Percentiles rank a stretch among this genome's conserved stretches.
Evolutionary conservation across 2,329 filamentous ascomycete species (phyloP).

Genomic region (Diaporthe capsici): DNA sequence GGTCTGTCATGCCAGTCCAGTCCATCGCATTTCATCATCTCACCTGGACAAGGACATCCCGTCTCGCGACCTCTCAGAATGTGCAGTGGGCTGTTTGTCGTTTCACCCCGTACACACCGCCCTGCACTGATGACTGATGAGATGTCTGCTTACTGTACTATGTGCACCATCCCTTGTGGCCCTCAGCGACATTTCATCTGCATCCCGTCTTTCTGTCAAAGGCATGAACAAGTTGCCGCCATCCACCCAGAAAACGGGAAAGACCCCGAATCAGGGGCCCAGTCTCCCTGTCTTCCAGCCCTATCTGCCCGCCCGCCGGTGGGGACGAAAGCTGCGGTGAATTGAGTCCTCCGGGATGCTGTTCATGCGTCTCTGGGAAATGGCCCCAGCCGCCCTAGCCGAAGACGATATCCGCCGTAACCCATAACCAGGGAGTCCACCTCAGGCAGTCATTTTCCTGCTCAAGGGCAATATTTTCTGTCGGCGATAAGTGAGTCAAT

Average conservation of each 20-base stretch:
- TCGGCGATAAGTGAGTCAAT: not conserved
- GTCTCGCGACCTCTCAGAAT: not conserved
- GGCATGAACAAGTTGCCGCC: constrained; percentile 3
- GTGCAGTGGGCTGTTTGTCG: constrained; percentile 16
- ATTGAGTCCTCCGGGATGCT: constrained; percentile 12
- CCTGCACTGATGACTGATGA: constrained; percentile 15
- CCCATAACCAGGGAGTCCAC: not conserved
- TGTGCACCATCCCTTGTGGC: not conserved
- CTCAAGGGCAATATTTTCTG: not conserved
- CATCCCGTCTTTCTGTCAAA: constrained; percentile 4
- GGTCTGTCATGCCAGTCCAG: constrained; percentile 18
- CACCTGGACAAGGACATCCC: constrained; percentile 26
- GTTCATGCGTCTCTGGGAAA: constrained; percentile 15
- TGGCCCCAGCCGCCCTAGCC: constrained; percentile 15
- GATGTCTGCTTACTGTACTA: constrained; percentile 11
- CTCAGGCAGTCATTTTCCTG: not conserved
- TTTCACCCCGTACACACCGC: constrained; percentile 28
- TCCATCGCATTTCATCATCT: constrained; percentile 22
- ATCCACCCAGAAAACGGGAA: constrained; percentile 19
- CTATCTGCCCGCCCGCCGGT: constrained; percentile 3
- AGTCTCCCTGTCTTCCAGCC: not conserved
- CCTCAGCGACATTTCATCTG: not conserved
- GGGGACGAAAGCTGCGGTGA: constrained; percentile 31
- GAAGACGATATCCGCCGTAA: not conserved
- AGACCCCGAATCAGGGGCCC: constrained; percentile 20